Base-by-base conservation (phyloP, 768 basidiomycete species). In the Rhizopogon salebrosus region DNA sequence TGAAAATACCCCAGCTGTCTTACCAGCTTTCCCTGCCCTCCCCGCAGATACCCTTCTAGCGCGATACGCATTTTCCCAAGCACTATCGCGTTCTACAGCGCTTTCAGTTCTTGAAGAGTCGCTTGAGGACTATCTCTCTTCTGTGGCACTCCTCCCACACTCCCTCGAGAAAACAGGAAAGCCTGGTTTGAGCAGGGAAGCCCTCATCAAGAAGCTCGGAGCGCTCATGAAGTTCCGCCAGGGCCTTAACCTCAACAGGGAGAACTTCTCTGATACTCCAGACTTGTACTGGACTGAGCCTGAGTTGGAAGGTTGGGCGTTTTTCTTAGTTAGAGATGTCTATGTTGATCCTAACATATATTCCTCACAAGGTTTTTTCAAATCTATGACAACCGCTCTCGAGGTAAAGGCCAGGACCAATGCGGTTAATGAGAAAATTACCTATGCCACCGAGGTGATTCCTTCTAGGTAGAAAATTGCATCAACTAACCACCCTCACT, bases 281-380 rank as follows among this genome's bases (percentile, higher is more conserved):
- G 89, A 97, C 68, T 87, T 98, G 59, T 94, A 97, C 66, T 98
- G 95, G 95, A 79, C 87, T 16, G 92, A 97, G 64, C 92, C 94
- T 0, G 89, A 86, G 56, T 76, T 98, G 5, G 95, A 98, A 73
- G 77, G 90, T 85, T 34, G 55, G 31, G 81, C 54, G 5, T 16
- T 40, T 18, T 18, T 3, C 6, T 3, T 8, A 18, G 22, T 34
- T 11, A 34, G 11, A 13, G 9, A 43, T 54, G n/a, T 39, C 23
- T 34, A 34, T 27, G 26, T 27, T 35, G 41, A 4, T 6, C 10
- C 34, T 37, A n/a, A 23, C 22, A 38, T 20, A 20, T 10, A 34
- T 31, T 36, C 13, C 13, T 34, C 3, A 16, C 4, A 36, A 92
- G 87, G 78, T 16, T 85, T 88, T 64, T 98, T 98, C 71, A 87